Percentiles rank a stretch among this genome's conserved stretches.
Evolutionary conservation across 2,329 filamentous ascomycete species (phyloP).

Genomic region (Acrodontium crateriforme): DNA sequence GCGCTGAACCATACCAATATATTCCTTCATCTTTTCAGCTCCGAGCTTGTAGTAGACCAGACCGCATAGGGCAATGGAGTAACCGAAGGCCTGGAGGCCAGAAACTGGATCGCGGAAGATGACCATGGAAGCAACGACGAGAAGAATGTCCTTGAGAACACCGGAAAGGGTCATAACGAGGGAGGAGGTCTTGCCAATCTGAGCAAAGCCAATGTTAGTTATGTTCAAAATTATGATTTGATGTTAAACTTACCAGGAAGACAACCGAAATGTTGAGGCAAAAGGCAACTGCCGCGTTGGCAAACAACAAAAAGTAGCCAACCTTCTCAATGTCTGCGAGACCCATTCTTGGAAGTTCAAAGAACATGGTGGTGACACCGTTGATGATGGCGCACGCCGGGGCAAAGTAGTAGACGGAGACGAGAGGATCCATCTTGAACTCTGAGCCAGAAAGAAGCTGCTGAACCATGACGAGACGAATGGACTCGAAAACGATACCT

Average conservation of each 20-base stretch:
- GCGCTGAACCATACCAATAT: conserved; percentile 56
- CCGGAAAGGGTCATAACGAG: conserved; percentile 77
- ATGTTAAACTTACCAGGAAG: conserved; percentile 52
- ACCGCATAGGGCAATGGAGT: conserved; percentile 63
- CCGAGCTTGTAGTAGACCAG: conserved; percentile 82
- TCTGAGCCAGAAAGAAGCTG: conserved; percentile 66
- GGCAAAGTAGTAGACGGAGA: conserved; percentile 82
- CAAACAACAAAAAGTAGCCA: conserved; percentile 56
- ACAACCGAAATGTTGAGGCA: conserved; percentile 74
- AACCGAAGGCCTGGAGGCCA: conserved; percentile 67
- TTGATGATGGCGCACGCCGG: conserved; percentile 76
- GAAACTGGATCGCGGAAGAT: conserved; percentile 69
- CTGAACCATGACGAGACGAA: conserved; percentile 74
- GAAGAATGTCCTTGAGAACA: conserved; percentile 77
- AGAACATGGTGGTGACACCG: conserved; percentile 55
- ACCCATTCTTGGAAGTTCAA: conserved; percentile 57
- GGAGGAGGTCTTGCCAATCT: conserved; percentile 81
- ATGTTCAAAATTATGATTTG: neutral
- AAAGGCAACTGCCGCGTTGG: conserved; percentile 68
- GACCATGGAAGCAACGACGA: conserved; percentile 65
- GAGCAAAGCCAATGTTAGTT: conserved; percentile 6
- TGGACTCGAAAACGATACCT: conserved; percentile 69
- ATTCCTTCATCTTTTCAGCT: conserved; percentile 68
- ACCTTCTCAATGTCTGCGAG: conserved; percentile 61
- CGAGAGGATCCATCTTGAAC: conserved; percentile 85